These are phyloP conservation scores for Cordyceps cateniannulata DNA, from an alignment of 2,329 filamentous ascomycete genomes.

Conservation along the genomic window DNA sequence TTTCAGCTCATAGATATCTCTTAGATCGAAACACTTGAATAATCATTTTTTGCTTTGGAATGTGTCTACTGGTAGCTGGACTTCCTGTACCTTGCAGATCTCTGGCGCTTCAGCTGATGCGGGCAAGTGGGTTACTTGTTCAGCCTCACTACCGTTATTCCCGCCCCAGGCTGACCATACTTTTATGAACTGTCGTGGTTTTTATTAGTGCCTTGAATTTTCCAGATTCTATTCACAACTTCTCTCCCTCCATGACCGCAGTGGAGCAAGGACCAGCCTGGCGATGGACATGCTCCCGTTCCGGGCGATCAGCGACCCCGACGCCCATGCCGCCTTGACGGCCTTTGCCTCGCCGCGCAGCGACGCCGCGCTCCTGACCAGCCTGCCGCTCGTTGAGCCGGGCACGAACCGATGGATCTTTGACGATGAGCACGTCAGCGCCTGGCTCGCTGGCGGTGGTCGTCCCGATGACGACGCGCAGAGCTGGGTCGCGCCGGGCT, in stretches of 20 bases:
- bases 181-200: background rate
- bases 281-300: constrained; percentile 2
- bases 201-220: background rate
- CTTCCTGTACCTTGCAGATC: background rate
- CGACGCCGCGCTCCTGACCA: background rate
- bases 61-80: too few relatives aligned
- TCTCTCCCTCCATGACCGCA: background rate
- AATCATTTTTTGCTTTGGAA: background rate
- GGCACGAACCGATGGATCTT: constrained; percentile 1
- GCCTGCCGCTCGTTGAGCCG: background rate
- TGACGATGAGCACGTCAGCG: constrained; percentile 2
- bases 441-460: constrained; percentile 4
- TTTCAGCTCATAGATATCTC: background rate
- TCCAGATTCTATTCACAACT: background rate
- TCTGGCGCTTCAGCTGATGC: background rate
- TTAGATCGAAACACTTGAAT: background rate
- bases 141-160: background rate
- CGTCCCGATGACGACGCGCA: background rate
- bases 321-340: background rate
- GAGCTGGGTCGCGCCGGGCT: constrained; percentile 7
- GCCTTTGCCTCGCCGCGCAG: background rate
- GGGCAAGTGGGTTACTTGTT: background rate
- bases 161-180: background rate
- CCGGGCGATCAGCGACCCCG: background rate
- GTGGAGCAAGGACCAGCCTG: background rate